phyloP scores from a whole-genome alignment of 139 green algal genomes.

The Haematococcus lacustris region DNA sequence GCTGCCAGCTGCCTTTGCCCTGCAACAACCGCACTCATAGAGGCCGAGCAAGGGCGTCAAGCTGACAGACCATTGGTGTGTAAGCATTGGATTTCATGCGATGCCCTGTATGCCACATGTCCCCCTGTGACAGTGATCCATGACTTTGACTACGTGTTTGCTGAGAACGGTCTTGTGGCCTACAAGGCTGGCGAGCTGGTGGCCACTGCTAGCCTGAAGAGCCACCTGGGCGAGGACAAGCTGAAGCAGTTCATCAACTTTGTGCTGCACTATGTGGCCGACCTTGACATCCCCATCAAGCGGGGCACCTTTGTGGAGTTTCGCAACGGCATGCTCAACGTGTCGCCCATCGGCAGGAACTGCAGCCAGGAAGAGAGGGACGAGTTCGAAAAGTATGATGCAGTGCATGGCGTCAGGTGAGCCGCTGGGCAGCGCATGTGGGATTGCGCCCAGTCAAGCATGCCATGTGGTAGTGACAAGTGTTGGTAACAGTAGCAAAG shows the following conservation, averaged over 20 bases:
- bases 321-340: constrained; percentile 97
- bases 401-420: constrained; percentile 56
- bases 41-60: neutral
- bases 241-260: constrained; percentile 93
- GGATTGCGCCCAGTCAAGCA: no score
- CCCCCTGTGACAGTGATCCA: constrained; percentile 71
- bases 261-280: constrained; percentile 84
- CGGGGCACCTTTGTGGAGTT: constrained; percentile 99
- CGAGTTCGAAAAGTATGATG: constrained; percentile 90
- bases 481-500: no score
- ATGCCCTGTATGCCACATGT: no score
- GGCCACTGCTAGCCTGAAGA: constrained; percentile 56
- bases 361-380: constrained; percentile 95
- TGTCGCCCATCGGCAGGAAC: constrained; percentile 94
- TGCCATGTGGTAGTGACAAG: no score
- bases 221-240: constrained; percentile 69
- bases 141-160: constrained; percentile 92
- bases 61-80: no score
- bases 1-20: no score
- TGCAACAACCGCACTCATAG: no score
- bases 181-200: constrained; percentile 76
- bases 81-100: no score
- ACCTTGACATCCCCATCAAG: constrained; percentile 98
- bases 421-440: no score
- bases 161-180: constrained; percentile 95